phyloP scores from a whole-genome alignment of 306 rosid species.

The Acacia confusa region DNA sequence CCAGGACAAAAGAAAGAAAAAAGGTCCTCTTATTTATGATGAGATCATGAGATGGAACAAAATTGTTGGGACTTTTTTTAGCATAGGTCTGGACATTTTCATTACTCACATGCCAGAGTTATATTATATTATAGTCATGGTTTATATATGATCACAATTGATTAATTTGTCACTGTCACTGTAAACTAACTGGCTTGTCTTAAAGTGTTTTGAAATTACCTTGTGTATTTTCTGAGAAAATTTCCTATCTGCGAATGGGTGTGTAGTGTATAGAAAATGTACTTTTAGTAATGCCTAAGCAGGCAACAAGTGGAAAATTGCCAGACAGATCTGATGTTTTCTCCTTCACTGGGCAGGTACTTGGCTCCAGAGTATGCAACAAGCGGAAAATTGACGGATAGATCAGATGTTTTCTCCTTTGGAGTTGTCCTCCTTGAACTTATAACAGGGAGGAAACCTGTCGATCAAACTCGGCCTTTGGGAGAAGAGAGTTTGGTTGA shows the following conservation, averaged over 20 bases:
- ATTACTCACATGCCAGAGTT: neutral
- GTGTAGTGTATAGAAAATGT: neutral
- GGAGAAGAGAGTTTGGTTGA: slow-evolving; percentile 99
- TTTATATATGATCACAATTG: neutral
- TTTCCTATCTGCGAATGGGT: neutral
- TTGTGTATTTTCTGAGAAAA: neutral
- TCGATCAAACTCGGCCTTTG: slow-evolving; percentile 72
- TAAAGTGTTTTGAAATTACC: slow-evolving; percentile 7
- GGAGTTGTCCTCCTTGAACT: slow-evolving; percentile 96
- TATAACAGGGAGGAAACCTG: slow-evolving; percentile 85
- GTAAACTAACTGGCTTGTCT: neutral
- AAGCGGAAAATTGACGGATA: slow-evolving; percentile 91
- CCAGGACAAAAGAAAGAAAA: neutral
- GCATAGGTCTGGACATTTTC: neutral
- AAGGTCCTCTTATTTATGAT: neutral
- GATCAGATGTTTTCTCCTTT: slow-evolving; percentile 93
- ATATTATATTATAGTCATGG: neutral
- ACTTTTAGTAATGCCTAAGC: slow-evolving; percentile 23
- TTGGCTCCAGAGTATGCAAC: slow-evolving; percentile 98
- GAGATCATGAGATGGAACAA: neutral
- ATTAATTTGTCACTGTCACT: slow-evolving; percentile 4
- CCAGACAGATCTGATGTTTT: slow-evolving; percentile 89
- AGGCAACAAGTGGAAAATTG: slow-evolving; percentile 90
- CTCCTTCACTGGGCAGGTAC: slow-evolving; percentile 66
- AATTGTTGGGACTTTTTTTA: slow-evolving; percentile 8